Evolutionary conservation across 1,139 yeast species (phyloP).

Genomic region (Lipomyces yarrowii): DNA sequence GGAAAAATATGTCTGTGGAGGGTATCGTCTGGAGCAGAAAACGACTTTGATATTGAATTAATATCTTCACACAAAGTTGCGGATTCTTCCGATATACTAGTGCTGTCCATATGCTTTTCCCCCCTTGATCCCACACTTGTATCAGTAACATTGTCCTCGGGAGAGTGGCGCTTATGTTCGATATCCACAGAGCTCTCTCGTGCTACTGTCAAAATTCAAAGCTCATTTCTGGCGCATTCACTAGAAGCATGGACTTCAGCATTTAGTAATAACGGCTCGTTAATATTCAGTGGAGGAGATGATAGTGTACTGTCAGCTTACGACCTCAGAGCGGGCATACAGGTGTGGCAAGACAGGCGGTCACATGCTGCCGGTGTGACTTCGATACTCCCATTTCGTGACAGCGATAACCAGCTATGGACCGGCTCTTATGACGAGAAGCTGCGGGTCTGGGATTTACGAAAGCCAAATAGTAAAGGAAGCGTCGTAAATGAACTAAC

Average conservation of each 20-base stretch:
- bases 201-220: neutral
- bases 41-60: conserved; percentile 28
- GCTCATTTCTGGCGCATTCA: conserved; percentile 50
- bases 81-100: conserved; percentile 51
- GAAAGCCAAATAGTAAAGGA: conserved; percentile 51
- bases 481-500: conserved; percentile 51
- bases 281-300: conserved; percentile 89
- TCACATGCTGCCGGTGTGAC: conserved; percentile 89
- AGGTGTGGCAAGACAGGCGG: conserved; percentile 60
- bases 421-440: conserved; percentile 93
- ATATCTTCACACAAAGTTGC: conserved; percentile 40
- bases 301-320: conserved; percentile 77
- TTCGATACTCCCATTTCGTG: conserved; percentile 58
- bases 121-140: conserved; percentile 33
- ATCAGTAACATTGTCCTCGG: conserved; percentile 43
- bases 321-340: conserved; percentile 55
- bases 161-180: conserved; percentile 37
- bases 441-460: conserved; percentile 71
- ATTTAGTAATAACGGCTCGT: conserved; percentile 63
- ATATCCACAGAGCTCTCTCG: conserved; percentile 29
- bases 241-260: conserved; percentile 84
- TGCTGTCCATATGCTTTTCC: conserved; percentile 65
- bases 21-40: conserved; percentile 32
- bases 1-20: conserved; percentile 74
- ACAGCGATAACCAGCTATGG: conserved; percentile 53